phyloP scores from a whole-genome alignment of 495 filamentous ascomycete species.

The Clavariopsis aquatica region DNA sequence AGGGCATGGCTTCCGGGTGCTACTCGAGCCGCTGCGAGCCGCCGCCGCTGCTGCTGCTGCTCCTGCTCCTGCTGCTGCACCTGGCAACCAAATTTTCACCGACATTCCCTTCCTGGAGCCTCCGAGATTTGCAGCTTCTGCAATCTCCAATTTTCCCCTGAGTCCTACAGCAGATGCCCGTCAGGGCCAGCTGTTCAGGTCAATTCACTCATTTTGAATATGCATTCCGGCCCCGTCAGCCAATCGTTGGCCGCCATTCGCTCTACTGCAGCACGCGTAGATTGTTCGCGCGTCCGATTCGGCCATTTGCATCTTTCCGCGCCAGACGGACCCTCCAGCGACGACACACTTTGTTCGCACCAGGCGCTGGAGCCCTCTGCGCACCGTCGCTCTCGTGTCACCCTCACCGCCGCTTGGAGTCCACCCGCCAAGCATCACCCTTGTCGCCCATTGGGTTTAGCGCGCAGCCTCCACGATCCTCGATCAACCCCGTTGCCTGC shows the following conservation, averaged over 20 bases:
- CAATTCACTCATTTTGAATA: neutral
- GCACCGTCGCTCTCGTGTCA: slow-evolving; percentile 7
- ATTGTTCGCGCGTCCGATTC: slow-evolving; percentile 8
- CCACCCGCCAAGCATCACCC: slow-evolving; percentile 11
- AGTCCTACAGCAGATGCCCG: neutral
- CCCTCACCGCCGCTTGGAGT: slow-evolving; percentile 29
- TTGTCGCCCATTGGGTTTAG: slow-evolving; percentile 10
- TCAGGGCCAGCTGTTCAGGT: neutral
- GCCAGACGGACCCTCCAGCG: neutral
- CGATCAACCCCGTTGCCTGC: slow-evolving; percentile 8
- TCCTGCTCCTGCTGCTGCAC: slow-evolving; percentile 16
- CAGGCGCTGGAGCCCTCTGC: neutral
- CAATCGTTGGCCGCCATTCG: neutral
- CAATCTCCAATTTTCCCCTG: neutral
- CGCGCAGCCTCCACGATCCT: slow-evolving; percentile 13
- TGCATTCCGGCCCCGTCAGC: neutral
- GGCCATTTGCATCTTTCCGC: slow-evolving; percentile 6
- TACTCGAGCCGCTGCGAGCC: neutral
- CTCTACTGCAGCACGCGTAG: neutral
- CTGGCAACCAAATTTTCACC: slow-evolving; percentile 18
- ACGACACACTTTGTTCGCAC: neutral
- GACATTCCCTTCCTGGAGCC: neutral
- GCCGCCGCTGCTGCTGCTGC: too few relatives aligned
- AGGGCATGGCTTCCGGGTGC: slow-evolving; percentile 17
- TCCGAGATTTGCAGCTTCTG: neutral